Evolutionary conservation across 225 moss, liverwort and hornwort genomes (phyloP).

Genomic region (Anthoceros angustus): DNA sequence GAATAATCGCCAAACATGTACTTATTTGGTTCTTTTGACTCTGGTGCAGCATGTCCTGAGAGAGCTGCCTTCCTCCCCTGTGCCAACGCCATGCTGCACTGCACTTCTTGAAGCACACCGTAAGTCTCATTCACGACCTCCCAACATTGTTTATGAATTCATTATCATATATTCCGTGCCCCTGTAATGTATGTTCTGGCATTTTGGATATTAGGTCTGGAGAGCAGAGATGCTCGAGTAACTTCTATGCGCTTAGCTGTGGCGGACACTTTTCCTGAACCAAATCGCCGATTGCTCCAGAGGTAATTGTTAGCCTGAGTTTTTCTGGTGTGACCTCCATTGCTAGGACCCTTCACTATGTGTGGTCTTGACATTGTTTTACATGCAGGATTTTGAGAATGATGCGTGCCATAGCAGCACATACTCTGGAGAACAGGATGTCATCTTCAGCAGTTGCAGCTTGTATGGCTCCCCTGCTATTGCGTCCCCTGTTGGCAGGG

Average conservation of each 20-base stretch:
- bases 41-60: constrained; percentile 66
- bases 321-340: not conserved
- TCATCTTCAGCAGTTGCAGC: constrained; percentile 92
- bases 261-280: constrained; percentile 75
- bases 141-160: not conserved
- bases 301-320: constrained; percentile 22
- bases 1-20: not conserved
- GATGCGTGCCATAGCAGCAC: constrained; percentile 86
- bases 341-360: not conserved
- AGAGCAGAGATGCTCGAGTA: constrained; percentile 74
- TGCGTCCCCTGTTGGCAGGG: constrained; percentile 82
- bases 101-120: constrained; percentile 93
- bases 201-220: constrained; percentile 33
- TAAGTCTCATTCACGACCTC: constrained; percentile 14
- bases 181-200: not conserved
- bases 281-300: constrained; percentile 79
- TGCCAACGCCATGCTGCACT: constrained; percentile 86
- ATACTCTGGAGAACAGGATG: constrained; percentile 84
- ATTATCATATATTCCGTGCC: not conserved
- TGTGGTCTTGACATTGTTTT: not conserved
- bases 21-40: not conserved
- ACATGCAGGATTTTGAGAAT: constrained; percentile 67
- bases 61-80: constrained; percentile 85
- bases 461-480: constrained; percentile 91
- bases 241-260: constrained; percentile 73